Conservation (phyloP, 1,284 basidiomycete species). For the Ceratobasidium sp. region DNA sequence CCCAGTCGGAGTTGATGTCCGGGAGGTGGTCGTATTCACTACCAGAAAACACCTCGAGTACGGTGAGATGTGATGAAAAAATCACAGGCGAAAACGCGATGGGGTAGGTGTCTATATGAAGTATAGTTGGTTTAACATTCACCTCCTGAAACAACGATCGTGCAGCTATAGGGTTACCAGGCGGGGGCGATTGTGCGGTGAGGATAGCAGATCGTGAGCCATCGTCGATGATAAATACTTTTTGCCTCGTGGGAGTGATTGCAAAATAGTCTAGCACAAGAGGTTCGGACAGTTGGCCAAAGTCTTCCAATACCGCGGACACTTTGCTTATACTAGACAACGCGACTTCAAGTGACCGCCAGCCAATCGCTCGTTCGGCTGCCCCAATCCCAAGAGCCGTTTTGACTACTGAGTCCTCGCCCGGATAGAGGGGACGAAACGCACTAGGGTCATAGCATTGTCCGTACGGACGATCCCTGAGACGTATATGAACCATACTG, state of each 20-base stretch:
- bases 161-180: neutral
- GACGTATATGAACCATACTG: neutral
- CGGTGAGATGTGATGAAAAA: neutral
- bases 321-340: neutral
- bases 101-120: neutral
- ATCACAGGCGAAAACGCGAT: neutral
- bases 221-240: neutral
- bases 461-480: slow-evolving; percentile 1
- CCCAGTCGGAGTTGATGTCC: neutral
- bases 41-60: neutral
- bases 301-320: neutral
- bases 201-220: neutral
- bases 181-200: neutral
- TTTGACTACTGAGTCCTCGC: neutral
- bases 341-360: neutral
- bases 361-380: neutral
- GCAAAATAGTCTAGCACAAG: neutral
- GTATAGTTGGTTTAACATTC: neutral
- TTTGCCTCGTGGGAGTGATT: neutral
- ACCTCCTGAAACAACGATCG: neutral
- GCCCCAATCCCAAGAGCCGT: neutral
- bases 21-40: neutral
- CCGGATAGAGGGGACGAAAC: neutral
- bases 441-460: neutral
- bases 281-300: neutral